Base-by-base conservation (phyloP, 1,139 yeast species). In the Kazachstania sp. region DNA sequence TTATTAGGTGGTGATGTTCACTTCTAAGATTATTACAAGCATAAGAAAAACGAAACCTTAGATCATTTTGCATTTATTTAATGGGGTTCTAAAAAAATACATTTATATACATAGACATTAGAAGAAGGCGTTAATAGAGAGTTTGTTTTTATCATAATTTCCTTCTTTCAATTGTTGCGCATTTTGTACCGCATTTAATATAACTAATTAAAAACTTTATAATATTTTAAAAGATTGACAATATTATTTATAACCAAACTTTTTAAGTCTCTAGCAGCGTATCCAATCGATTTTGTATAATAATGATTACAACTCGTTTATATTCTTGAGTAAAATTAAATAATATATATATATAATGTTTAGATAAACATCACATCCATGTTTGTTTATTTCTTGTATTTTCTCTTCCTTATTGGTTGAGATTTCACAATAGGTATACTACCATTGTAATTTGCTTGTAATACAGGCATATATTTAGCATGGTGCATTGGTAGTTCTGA, bases 381-480 rank as follows among this genome's bases (percentile, higher is more conserved):
- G 20, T 8, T n/a, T n/a, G 5, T 45, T 55, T 45, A 50, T 46
- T 55, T 62, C 50, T 58, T 66, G 45, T 65, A 60, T 49, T 66
- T 67, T 51, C 67, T 66, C 49, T 58, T 60, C 36, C 62, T 54
- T 13, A 56, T 50, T 23, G 59, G 58, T 43, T 67, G 61, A 46
- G 69, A 55, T 46, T 66, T 59, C 47, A 75, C 71, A 0, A 87
- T 87, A 1, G 96, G 97, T 58, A 88, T 73, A 1, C 84, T 75
- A 46, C 97, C 97, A 39, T 77, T 71, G 58, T 85, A 88, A 55
- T 83, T 86, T 18, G 82, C 77, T 59, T 81, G 79, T 49, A 85
- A 71, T 1, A 85, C 83, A 0, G 96, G 95, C 40, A 88, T 57
- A 2, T 59, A 56, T 37, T 50, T 56, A 38, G 59, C 69, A 47